Conservation (phyloP, 2,329 filamentous ascomycete genomes). For the Lithohypha guttulata region DNA sequence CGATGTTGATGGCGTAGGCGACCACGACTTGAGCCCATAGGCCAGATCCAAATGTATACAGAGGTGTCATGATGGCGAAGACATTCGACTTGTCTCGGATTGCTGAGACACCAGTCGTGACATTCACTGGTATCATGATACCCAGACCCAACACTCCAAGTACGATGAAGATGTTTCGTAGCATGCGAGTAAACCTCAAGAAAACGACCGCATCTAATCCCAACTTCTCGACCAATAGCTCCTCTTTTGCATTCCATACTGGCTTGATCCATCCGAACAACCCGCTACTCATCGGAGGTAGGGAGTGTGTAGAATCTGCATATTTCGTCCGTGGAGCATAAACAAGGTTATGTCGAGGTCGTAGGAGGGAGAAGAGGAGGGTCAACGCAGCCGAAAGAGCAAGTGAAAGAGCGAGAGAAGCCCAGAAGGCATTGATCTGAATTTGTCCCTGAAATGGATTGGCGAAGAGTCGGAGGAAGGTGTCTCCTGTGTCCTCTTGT, state of each 20-base stretch:
- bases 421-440: constrained; percentile 55
- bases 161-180: constrained; percentile 73
- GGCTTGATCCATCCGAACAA: constrained; percentile 78
- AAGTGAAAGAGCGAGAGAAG: constrained; percentile 70
- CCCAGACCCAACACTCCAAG: constrained; percentile 62
- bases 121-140: constrained; percentile 73
- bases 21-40: constrained; percentile 51
- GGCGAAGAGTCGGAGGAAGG: constrained; percentile 35
- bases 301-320: constrained; percentile 79
- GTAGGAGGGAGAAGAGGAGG: constrained; percentile 73
- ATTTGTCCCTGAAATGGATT: constrained; percentile 43
- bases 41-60: constrained; percentile 36
- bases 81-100: constrained; percentile 22
- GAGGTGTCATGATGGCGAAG: constrained; percentile 40
- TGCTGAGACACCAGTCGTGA: constrained; percentile 39
- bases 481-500: constrained; percentile 19
- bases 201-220: constrained; percentile 89
- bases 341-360: constrained; percentile 81
- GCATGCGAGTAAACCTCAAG: constrained; percentile 80
- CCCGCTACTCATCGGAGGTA: constrained; percentile 76
- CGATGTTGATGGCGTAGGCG: constrained; percentile 58
- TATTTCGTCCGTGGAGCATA: constrained; percentile 92
- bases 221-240: constrained; percentile 65
- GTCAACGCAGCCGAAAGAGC: constrained; percentile 64
- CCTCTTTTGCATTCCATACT: constrained; percentile 65